phyloP scores from a whole-genome alignment of 306 rosid species.

The Acacia acuminata region DNA sequence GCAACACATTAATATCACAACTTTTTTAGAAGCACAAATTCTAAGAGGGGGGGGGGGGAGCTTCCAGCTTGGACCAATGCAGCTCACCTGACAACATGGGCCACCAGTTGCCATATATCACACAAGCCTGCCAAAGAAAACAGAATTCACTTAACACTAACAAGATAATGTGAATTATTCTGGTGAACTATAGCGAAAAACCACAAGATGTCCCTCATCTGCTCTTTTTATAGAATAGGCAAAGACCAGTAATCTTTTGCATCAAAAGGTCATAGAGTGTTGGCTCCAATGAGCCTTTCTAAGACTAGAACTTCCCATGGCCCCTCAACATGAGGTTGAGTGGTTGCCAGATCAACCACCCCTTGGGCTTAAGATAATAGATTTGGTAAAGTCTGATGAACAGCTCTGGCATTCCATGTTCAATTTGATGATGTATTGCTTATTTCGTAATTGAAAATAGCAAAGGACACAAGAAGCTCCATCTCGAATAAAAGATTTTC shows the following conservation, averaged over 20 bases:
- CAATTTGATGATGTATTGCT: conserved; percentile 16
- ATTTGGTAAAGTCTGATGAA: conserved; percentile 13
- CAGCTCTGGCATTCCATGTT: neutral
- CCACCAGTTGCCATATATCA: conserved; percentile 96
- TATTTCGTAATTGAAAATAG: conserved; percentile 8
- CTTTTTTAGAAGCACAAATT: neutral
- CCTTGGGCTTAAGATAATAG: neutral
- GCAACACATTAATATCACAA: conserved; percentile 7
- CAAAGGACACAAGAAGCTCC: neutral
- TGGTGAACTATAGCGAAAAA: neutral
- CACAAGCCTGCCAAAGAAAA: conserved; percentile 78
- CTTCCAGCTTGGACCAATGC: conserved; percentile 1
- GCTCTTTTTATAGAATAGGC: neutral
- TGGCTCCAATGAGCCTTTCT: neutral
- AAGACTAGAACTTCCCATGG: neutral
- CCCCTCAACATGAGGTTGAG: neutral
- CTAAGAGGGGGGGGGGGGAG: neutral
- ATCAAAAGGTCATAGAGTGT: neutral
- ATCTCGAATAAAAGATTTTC: neutral
- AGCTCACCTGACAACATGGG: conserved; percentile 89
- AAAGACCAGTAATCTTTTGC: neutral
- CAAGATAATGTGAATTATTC: conserved; percentile 6
- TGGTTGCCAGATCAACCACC: neutral
- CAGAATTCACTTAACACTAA: conserved; percentile 6
- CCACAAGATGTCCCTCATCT: neutral